Base-by-base conservation (phyloP, 805 yeast genomes). In the Monosporozyma siamensis region DNA sequence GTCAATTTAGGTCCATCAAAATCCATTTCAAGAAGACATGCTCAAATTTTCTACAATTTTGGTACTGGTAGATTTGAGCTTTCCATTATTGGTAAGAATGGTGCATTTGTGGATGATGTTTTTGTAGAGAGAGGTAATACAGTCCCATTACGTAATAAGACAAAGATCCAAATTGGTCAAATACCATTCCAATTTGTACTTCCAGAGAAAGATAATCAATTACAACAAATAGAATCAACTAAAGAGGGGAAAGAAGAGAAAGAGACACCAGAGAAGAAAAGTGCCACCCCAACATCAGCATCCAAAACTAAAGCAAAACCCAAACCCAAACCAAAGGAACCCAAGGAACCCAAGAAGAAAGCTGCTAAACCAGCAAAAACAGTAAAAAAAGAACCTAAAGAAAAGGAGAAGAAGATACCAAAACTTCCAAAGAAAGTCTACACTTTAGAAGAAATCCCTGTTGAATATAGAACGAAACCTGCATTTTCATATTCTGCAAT, bases 41-140 rank as follows among this genome's bases (percentile, higher is more conserved):
- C 97, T 4, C 89, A 86, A 63, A 90, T 92, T 12, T 90, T 89
- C 60, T 92, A 90, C 67, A 92, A 92, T 59, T 92, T 92, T 64
- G 97, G 96, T 3, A 88, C 94, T 3, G 97, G 90, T 59, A 67
- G 95, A 49, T 92, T 92, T 57, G 98, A 92, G 63, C 67, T 92
- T 36, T 80, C 94, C 7, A 88, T 92, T 2, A 70, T 89, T 52
- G 98, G 98, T 15, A 74, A 95, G 52, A 92, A 92, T 61, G 98
- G 98, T 30, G 97, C 97, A 2, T 92, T 92, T 69, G 95, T 92
- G 3, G 92, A 90, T 61, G 95, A 88, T 50, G 70, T 70, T 27
- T 92, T 90, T 61, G 82, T 92, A 6, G 96, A 87, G 57, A 77
- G 83, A 47, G 97, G 95, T 7, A 79, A 85, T 29, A 92, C 98